Evolutionary conservation across 768 basidiomycete species (phyloP).

Genomic region (Trametes sanguinea): DNA sequence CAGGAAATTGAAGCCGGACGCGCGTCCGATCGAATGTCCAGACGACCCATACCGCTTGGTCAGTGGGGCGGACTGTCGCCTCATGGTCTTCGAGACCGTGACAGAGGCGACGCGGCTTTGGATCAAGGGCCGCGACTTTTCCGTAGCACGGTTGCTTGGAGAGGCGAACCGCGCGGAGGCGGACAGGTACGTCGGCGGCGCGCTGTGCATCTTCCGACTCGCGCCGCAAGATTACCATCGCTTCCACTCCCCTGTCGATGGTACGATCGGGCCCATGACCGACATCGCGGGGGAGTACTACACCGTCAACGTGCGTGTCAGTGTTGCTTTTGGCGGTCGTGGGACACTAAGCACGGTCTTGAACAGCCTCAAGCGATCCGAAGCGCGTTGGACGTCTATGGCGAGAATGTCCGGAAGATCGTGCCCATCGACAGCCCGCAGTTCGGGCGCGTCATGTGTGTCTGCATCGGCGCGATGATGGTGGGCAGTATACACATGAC

Average conservation of each 20-base stretch:
- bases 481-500: slow-evolving; percentile 89
- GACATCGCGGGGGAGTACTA: slow-evolving; percentile 92
- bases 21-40: slow-evolving; percentile 72
- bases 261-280: slow-evolving; percentile 78
- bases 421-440: slow-evolving; percentile 88
- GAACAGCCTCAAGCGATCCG: slow-evolving; percentile 88
- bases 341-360: not conserved
- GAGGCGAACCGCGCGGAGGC: slow-evolving; percentile 71
- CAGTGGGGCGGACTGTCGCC: slow-evolving; percentile 92
- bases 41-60: slow-evolving; percentile 80
- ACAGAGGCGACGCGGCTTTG: slow-evolving; percentile 85
- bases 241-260: slow-evolving; percentile 87
- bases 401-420: slow-evolving; percentile 91
- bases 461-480: slow-evolving; percentile 95
- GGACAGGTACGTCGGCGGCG: slow-evolving; percentile 75
- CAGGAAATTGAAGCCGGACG: slow-evolving; percentile 83
- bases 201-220: slow-evolving; percentile 85
- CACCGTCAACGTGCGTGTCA: slow-evolving; percentile 74
- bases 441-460: slow-evolving; percentile 91
- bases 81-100: slow-evolving; percentile 91
- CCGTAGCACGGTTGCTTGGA: slow-evolving; percentile 76
- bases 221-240: slow-evolving; percentile 97
- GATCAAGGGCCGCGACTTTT: slow-evolving; percentile 98
- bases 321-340: slow-evolving; percentile 28
- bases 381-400: slow-evolving; percentile 87